Evolutionary conservation across 2,329 filamentous ascomycete species (phyloP).

Genomic region (Hypoxylon sp.): DNA sequence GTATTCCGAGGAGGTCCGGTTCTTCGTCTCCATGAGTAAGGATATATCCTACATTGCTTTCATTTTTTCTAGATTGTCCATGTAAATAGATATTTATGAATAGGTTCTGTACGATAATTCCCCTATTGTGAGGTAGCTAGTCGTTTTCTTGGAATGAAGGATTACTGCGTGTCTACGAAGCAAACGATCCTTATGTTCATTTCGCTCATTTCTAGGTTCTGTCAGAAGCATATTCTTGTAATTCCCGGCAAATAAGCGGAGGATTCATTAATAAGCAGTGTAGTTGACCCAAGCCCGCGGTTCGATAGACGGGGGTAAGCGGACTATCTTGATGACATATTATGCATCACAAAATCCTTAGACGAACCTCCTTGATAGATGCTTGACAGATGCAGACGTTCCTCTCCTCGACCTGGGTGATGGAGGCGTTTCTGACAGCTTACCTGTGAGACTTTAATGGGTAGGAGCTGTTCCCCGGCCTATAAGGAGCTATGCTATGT

Average conservation of each 20-base stretch:
- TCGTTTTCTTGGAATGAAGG: not conserved
- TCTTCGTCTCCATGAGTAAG: not conserved
- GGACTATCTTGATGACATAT: slow-evolving; percentile 22
- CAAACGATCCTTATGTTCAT: not conserved
- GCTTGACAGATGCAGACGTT: slow-evolving; percentile 2
- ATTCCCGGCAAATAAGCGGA: slow-evolving; percentile 8
- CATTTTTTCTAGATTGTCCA: not conserved
- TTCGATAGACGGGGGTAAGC: slow-evolving; percentile 24
- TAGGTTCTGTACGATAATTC: not conserved
- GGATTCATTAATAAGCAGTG: slow-evolving; percentile 16
- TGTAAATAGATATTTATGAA: not conserved
- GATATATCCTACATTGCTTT: not conserved
- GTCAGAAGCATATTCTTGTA: slow-evolving; percentile 1
- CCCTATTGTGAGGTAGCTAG: not conserved
- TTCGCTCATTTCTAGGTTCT: not conserved
- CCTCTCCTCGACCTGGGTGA: slow-evolving; percentile 2
- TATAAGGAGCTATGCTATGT: slow-evolving; percentile 19
- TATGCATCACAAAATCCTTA: slow-evolving; percentile 24
- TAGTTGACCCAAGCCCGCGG: slow-evolving; percentile 14
- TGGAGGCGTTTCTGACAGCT: slow-evolving; percentile 13
- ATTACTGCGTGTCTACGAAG: not conserved
- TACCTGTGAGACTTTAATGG: slow-evolving; percentile 34
- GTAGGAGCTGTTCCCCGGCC: slow-evolving; percentile 28
- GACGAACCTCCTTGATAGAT: slow-evolving; percentile 4
- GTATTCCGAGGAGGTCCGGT: not conserved